Conservation (phyloP, 805 yeast genomes). For the Scheffersomyces coipomensis region DNA sequence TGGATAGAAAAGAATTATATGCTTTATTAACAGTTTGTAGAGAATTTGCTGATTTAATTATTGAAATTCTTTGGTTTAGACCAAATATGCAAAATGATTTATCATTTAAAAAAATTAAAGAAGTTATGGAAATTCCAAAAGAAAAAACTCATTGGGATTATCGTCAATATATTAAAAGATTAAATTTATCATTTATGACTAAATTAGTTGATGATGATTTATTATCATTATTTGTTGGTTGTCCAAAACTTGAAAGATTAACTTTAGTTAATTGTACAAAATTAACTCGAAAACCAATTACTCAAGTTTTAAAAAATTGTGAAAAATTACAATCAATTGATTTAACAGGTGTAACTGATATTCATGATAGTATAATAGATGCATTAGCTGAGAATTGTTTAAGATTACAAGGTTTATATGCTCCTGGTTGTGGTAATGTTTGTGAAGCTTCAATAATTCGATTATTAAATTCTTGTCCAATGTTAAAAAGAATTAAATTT, state of each 20-base stretch:
- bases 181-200: conserved; percentile 77
- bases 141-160: conserved; percentile 61
- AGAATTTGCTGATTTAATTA: conserved; percentile 73
- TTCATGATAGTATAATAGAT: conserved; percentile 63
- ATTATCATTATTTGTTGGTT: conserved; percentile 59
- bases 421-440: conserved; percentile 78
- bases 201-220: conserved; percentile 63
- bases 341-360: conserved; percentile 70
- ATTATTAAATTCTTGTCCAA: conserved; percentile 62
- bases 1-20: conserved; percentile 61
- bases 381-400: conserved; percentile 71
- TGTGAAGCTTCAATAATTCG: conserved; percentile 60
- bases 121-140: conserved; percentile 51
- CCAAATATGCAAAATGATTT: conserved; percentile 61
- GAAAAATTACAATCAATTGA: conserved; percentile 79
- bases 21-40: conserved; percentile 71
- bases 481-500: conserved; percentile 79
- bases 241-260: conserved; percentile 77
- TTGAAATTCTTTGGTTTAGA: conserved; percentile 84
- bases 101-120: conserved; percentile 51
- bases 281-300: conserved; percentile 59
- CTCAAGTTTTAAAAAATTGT: conserved; percentile 62
- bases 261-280: conserved; percentile 79
- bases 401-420: conserved; percentile 84
- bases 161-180: conserved; percentile 67